Base-by-base conservation (phyloP, 2,329 filamentous ascomycete species). In the Cytospora piceae region DNA sequence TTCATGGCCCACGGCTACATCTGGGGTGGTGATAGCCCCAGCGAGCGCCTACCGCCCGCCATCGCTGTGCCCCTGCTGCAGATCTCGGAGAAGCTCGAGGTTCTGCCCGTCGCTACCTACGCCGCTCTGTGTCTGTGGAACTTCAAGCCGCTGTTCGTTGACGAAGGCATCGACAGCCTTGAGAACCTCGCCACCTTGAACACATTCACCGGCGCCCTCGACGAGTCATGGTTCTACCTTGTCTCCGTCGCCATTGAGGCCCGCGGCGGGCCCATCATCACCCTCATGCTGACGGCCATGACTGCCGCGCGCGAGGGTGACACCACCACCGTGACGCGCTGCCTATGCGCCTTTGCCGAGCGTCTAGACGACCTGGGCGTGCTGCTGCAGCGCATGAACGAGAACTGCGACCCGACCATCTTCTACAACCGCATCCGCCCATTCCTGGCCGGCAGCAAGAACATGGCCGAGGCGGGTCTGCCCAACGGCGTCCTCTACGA, bases 141-240 rank as follows among this genome's bases (percentile, higher is more conserved):
- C 79, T 98, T 93, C 83, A 94, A 94, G 77, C 92, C 94, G 0
- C 85, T 98, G 63, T 97, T 98, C 74, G 80, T 88, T 67, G 87
- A 92, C 68, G 94, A 97, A 76, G 85, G 86, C 42, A 87, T 95
- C 65, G 92, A 96, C 73, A 87, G 88, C 69, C 84, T 98, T 55
- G 90, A 95, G 73, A 98, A 99, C 72, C 84, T 99, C 64, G 89
- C 92, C 51, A 95, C 92, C 2, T 83, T 98, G 67, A 87, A 89
- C 73, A 97, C 95, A 20, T 96, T 97, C 74, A 98, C 95, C 20
- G 95, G 95, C 59, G 94, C 93, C 9, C 82, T 96, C 63, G 95
- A 99, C 75, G 95, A 99, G 79, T 97, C 95, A 69, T 99, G 95
- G 95, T 99, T 99, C 76, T 99, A 98, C 76, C 84, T 99, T 15